phyloP scores from a whole-genome alignment of 2,329 filamentous ascomycete genomes.

The Penicillium fuscoglaucum region DNA sequence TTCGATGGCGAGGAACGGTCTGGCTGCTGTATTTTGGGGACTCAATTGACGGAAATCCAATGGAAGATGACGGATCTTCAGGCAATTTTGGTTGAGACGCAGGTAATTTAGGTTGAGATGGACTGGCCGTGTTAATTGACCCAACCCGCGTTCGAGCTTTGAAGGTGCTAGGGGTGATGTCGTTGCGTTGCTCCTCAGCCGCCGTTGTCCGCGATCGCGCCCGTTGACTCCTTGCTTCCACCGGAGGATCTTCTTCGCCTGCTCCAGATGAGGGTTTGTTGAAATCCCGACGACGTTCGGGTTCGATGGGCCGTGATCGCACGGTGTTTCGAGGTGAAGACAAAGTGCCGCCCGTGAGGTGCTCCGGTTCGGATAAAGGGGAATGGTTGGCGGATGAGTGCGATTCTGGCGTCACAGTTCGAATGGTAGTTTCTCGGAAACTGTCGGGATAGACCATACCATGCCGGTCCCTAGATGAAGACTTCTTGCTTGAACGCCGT shows the following conservation, averaged over 20 bases:
- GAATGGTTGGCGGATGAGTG: slow-evolving; percentile 37
- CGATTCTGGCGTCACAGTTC: slow-evolving; percentile 50
- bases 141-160: slow-evolving; percentile 41
- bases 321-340: slow-evolving; percentile 41
- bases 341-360: slow-evolving; percentile 32
- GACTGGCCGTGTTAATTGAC: slow-evolving; percentile 41
- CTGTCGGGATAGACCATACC: slow-evolving; percentile 50
- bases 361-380: slow-evolving; percentile 41
- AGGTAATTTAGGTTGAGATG: slow-evolving; percentile 35
- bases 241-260: slow-evolving; percentile 36
- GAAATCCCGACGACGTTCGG: slow-evolving; percentile 35
- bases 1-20: slow-evolving; percentile 35
- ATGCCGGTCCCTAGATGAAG: slow-evolving; percentile 49
- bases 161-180: slow-evolving; percentile 37
- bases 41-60: slow-evolving; percentile 52
- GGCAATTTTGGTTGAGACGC: slow-evolving; percentile 37
- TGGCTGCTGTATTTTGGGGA: slow-evolving; percentile 41
- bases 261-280: slow-evolving; percentile 31
- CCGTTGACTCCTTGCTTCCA: slow-evolving; percentile 37
- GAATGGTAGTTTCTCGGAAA: slow-evolving; percentile 47
- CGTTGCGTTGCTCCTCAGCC: slow-evolving; percentile 44
- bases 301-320: slow-evolving; percentile 36
- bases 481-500: slow-evolving; percentile 49
- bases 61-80: slow-evolving; percentile 45
- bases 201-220: slow-evolving; percentile 45